A percentile compares a stretch with the other conserved stretches of the same genome.
phyloP scores from a whole-genome alignment of 345 rosid species.

The Gossypium mustelinum region DNA sequence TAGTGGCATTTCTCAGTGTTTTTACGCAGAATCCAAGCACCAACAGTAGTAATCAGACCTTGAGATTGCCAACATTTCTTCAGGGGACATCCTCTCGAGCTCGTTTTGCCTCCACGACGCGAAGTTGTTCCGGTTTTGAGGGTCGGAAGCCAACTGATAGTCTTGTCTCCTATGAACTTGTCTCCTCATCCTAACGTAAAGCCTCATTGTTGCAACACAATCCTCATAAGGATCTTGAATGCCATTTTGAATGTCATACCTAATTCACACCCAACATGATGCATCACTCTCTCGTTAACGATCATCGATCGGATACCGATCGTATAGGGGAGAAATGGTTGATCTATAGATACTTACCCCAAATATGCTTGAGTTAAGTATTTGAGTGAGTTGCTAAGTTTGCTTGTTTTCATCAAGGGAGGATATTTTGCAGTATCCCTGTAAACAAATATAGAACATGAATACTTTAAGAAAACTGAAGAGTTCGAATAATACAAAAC shows the following conservation, averaged over 20 bases:
- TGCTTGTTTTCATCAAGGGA: slow-evolving; percentile 92
- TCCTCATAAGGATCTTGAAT: slow-evolving; percentile 82
- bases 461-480: neutral
- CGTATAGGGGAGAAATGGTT: neutral
- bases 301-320: neutral
- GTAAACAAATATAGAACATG: neutral
- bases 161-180: slow-evolving; percentile 60
- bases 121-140: slow-evolving; percentile 69
- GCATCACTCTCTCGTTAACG: neutral
- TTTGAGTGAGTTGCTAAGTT: slow-evolving; percentile 89
- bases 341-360: slow-evolving; percentile 42
- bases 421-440: slow-evolving; percentile 89
- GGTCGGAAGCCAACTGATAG: slow-evolving; percentile 61
- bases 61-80: slow-evolving; percentile 61
- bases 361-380: slow-evolving; percentile 83
- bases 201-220: slow-evolving; percentile 86
- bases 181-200: slow-evolving; percentile 77
- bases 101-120: slow-evolving; percentile 78
- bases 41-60: slow-evolving; percentile 88
- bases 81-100: slow-evolving; percentile 77
- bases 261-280: slow-evolving; percentile 11
- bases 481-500: neutral
- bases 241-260: slow-evolving; percentile 76
- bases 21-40: slow-evolving; percentile 63
- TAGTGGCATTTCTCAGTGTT: neutral